These are phyloP conservation scores for Aspergillus sp. DNA, from an alignment of 2,329 filamentous ascomycete species.

Conservation along the genomic window DNA sequence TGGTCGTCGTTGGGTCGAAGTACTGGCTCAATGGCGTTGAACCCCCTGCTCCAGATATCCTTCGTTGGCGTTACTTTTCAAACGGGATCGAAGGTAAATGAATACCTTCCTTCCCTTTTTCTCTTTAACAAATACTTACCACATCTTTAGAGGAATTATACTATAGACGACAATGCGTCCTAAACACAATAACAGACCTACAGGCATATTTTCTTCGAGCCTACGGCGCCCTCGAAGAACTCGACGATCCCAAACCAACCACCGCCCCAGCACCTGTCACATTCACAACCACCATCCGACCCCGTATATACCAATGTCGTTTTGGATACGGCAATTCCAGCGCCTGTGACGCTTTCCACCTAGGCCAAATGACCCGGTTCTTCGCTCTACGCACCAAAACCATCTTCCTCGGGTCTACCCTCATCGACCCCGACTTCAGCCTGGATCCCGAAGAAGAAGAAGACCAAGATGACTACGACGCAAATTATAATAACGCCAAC, in stretches of 20 bases:
- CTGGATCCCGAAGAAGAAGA: slow-evolving; percentile 12
- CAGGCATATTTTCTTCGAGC: slow-evolving; percentile 38
- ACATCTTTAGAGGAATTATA: slow-evolving; percentile 35
- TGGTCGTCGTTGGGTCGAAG: slow-evolving; percentile 33
- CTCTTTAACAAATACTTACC: slow-evolving; percentile 2
- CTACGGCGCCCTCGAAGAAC: slow-evolving; percentile 34
- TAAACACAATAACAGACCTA: slow-evolving; percentile 39
- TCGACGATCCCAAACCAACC: slow-evolving; percentile 11
- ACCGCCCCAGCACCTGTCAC: slow-evolving; percentile 5
- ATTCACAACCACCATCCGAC: slow-evolving; percentile 13
- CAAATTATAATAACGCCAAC: slow-evolving; percentile 2
- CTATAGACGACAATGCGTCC: slow-evolving; percentile 34
- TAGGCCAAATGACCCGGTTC: slow-evolving; percentile 42
- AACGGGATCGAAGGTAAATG: slow-evolving; percentile 37
- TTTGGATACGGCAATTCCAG: slow-evolving; percentile 37
- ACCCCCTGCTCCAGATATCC: slow-evolving; percentile 8
- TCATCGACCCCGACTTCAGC: slow-evolving; percentile 31
- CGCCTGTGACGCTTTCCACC: slow-evolving; percentile 40
- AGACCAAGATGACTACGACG: slow-evolving; percentile 1
- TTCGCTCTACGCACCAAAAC: slow-evolving; percentile 37
- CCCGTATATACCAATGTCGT: slow-evolving; percentile 34
- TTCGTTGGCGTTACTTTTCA: slow-evolving; percentile 33
- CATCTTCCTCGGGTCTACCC: slow-evolving; percentile 36
- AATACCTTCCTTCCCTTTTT: slow-evolving; percentile 1
- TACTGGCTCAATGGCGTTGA: slow-evolving; percentile 30